phyloP scores from a whole-genome alignment of 2,329 filamentous ascomycete species.

The Phoma herbarum region DNA sequence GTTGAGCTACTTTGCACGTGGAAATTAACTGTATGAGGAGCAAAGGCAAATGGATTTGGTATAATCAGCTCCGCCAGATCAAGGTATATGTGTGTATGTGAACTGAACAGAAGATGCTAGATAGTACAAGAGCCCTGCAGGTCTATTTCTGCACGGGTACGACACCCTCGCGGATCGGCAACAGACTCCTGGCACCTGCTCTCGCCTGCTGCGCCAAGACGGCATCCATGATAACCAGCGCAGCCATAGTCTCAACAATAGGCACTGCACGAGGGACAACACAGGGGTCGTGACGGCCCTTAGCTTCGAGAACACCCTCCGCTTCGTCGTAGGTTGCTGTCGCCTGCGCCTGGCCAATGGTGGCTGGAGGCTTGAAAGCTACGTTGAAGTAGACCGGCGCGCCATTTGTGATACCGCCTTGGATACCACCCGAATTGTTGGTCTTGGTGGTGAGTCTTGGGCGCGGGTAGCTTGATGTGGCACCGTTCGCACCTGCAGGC shows the following conservation, averaged over 20 bases:
- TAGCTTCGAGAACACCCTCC: slow-evolving; percentile 82
- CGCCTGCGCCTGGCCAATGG: slow-evolving; percentile 86
- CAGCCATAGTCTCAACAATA: slow-evolving; percentile 91
- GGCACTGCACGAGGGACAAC: slow-evolving; percentile 89
- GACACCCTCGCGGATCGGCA: slow-evolving; percentile 52
- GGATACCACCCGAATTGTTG: slow-evolving; percentile 94
- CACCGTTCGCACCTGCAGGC: slow-evolving; percentile 57
- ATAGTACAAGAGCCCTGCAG: background rate
- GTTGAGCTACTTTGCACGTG: background rate
- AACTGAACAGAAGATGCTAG: background rate
- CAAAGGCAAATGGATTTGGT: background rate
- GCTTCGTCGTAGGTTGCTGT: slow-evolving; percentile 81
- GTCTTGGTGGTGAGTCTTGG: slow-evolving; percentile 83
- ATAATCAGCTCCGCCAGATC: background rate
- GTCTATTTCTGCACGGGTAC: slow-evolving; percentile 40
- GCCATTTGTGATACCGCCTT: slow-evolving; percentile 95
- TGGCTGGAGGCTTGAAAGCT: slow-evolving; percentile 93
- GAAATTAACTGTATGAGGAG: background rate
- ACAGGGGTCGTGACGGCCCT: slow-evolving; percentile 93
- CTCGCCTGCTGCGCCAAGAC: slow-evolving; percentile 80
- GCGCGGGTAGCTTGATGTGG: slow-evolving; percentile 48
- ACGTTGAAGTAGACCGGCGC: slow-evolving; percentile 94
- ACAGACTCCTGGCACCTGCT: slow-evolving; percentile 47
- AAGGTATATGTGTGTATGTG: background rate
- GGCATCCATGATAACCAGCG: slow-evolving; percentile 86